A percentile compares a stretch with the other conserved stretches of the same genome.
phyloP scores from a whole-genome alignment of 176 grass and related monocot genomes.

The Bolboschoenus planiculmis region DNA sequence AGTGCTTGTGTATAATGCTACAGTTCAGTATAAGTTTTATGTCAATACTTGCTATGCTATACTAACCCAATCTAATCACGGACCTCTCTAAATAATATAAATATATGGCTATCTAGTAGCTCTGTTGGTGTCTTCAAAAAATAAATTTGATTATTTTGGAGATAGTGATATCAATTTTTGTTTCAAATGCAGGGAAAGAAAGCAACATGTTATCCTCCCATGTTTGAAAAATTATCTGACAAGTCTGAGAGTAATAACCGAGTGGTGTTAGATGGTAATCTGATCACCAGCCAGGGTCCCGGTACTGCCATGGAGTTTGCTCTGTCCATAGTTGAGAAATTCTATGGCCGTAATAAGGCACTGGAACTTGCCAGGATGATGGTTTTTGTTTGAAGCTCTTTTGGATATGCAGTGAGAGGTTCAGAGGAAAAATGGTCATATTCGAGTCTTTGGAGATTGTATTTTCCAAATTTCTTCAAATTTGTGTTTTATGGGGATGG shows the following conservation, averaged over 20 bases:
- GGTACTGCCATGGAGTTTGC: conserved; percentile 26
- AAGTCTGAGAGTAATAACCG: neutral
- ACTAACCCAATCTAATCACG: neutral
- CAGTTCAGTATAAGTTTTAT: neutral
- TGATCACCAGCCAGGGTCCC: conserved; percentile 23
- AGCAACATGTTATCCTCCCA: conserved; percentile 32
- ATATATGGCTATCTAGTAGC: neutral
- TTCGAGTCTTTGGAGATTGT: neutral
- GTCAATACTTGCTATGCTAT: neutral
- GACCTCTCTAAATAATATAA: neutral
- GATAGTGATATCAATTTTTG: neutral
- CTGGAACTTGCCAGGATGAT: neutral
- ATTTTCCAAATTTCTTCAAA: neutral
- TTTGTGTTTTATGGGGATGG: neutral
- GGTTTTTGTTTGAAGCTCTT: conserved; percentile 8
- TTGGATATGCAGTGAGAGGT: neutral
- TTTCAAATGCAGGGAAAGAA: conserved; percentile 58
- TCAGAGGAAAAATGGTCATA: neutral
- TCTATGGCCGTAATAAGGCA: neutral
- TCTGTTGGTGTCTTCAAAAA: neutral
- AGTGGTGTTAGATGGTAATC: conserved; percentile 22
- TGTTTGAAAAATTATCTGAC: conserved; percentile 18
- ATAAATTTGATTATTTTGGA: neutral
- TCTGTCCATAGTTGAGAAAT: conserved; percentile 20
- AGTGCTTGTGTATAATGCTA: neutral